Percentiles rank a stretch among this genome's conserved stretches.
Evolutionary conservation across 228 moss, liverwort and hornwort species (phyloP).

Genomic region (Sphagnum fallax): DNA sequence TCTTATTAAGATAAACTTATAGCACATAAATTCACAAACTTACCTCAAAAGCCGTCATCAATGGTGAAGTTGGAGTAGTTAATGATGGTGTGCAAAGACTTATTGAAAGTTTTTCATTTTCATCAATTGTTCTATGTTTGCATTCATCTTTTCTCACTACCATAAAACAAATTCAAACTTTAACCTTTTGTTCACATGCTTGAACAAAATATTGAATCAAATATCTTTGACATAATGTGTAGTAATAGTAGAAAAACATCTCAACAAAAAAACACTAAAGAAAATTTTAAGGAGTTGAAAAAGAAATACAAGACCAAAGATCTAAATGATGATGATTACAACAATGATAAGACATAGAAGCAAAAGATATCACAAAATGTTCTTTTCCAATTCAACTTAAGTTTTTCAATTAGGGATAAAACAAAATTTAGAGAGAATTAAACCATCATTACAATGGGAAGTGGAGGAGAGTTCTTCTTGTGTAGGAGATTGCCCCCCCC

Average conservation of each 20-base stretch:
- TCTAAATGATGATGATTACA: neutral
- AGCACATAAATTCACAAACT: neutral
- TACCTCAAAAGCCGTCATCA: no score
- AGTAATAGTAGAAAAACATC: neutral
- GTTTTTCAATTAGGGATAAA: slow-evolving; percentile 4
- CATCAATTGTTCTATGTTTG: neutral
- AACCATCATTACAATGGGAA: slow-evolving; percentile 1
- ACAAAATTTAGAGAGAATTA: no score
- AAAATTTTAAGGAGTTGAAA: no score
- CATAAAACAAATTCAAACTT: no score
- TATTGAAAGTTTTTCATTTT: no score
- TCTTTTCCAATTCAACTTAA: neutral
- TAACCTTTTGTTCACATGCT: no score
- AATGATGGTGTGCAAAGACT: no score
- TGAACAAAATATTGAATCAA: no score
- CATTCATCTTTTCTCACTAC: slow-evolving; percentile 16
- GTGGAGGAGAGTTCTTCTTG: neutral
- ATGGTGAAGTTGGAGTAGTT: no score
- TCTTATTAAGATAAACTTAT: neutral
- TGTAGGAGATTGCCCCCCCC: neutral
- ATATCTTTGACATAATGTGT: neutral
- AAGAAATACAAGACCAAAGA: neutral
- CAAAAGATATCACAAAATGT: neutral
- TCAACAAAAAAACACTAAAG: neutral
- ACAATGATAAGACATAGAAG: neutral